Evolutionary conservation across 1,284 basidiomycete species (phyloP), one percentile per base, ranked within the genome.

Genomic region (Mycosarcoma mackinlayi): DNA sequence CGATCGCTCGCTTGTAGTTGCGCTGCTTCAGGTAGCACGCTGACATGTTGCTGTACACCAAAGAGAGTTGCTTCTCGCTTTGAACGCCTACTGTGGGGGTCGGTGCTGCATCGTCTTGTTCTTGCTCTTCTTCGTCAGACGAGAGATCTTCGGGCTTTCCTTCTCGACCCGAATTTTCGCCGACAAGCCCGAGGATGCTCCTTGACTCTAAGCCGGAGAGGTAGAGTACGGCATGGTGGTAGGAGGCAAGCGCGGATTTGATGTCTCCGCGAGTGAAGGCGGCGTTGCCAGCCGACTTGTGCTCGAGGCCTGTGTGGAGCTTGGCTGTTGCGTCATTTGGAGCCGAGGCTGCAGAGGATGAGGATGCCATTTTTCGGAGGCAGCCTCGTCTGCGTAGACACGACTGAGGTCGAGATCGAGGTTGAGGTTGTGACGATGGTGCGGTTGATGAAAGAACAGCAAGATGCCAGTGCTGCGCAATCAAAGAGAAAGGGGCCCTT

Each of bases 21-120:
- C 30, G 0, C 40, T 60, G 61, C 49, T 60, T 63, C n/a, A 69
- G 42, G n/a, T 60, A 64, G 52, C 51, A 55, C 8, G 52, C 56
- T 16, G 66, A 30, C 60, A 69, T 69, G 41, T 69, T 69, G 34
- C 27, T 33, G 27, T 69, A 50, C 4, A 69, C 61, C 6, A 38
- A 3, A 4, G 53, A 44, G 7, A 69, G 44, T 18, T 61, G 18
- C 8, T 57, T 61, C 18, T 67, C 39, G 25, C 54, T 39, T 34
- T 28, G 4, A 10, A 6, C 40, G 0, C 6, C n/a, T 9, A 28
- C 5, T 11, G 6, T n/a, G 27, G 11, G 30, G 24, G 6, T 14
- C 18, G 30, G 14, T 21, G 24, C 37, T 1, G 24, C 16, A 10
- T 39, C 41, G 27, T 34, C 33, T 21, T 21, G 16, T 6, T 25